Evolutionary conservation across 495 filamentous ascomycete species (phyloP), one percentile per base, ranked within the genome.

Genomic region (Talaromyces liani): DNA sequence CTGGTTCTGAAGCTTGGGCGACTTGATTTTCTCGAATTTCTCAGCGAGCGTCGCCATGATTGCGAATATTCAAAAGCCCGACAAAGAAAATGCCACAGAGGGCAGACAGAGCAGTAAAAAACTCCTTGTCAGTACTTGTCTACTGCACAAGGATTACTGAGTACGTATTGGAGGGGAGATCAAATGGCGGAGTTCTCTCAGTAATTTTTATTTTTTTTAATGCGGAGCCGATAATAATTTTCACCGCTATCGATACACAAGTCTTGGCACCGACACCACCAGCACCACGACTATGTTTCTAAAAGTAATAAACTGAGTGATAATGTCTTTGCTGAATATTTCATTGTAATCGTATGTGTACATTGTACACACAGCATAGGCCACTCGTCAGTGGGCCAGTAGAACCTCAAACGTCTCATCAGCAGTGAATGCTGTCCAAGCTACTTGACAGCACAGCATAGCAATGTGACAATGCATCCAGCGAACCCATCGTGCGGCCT

Each of bases 11-110:
- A 97, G 87, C 79, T 96, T 96, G 29, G 94, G 94, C 73, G 90
- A 92, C 75, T 94, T 89, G 72, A 98, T 96, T 82, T 92, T 96
- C 74, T 93, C 90, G 69, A 98, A 84, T 82, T 90, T 95, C 79
- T 93, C 93, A 69, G 86, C 84, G 66, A 97, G 79, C 73, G 91
- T 89, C 84, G 90, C 85, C 72, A 79, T 82, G 73, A 65, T 77
- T 36, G 20, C 70, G 71, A 63, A 25, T 14, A 56, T 27, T n/a
- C 2, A 8, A 56, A 56, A 9, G n/a, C 20, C n/a, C 27, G 22
- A 56, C 53, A 56, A 31, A 27, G 10, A 22, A 56, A 34, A 33
- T 39, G 27, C 56, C 33, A 22, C 29, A 58, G n/a, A 33, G 58
- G 39, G 34, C 33, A 47, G 16, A 20, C 54, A 27, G 24, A 56